Base-by-base conservation (phyloP, 2,329 filamentous ascomycete genomes). In the Periconia macrospinosa region DNA sequence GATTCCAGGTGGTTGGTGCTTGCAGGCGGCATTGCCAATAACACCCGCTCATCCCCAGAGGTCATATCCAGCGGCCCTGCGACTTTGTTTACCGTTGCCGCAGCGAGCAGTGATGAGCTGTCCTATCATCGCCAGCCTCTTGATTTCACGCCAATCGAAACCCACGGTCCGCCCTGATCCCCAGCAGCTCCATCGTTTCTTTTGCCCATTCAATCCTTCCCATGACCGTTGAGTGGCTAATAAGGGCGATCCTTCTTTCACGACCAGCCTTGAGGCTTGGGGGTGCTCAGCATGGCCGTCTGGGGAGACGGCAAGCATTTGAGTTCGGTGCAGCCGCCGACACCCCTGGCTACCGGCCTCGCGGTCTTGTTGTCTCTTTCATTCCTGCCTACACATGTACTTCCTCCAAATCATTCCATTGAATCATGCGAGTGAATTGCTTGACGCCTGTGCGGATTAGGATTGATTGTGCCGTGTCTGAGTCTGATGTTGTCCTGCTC, bases 21-120 rank as follows among this genome's bases (percentile, higher is more conserved):
- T 59, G 65, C 65, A 64, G 58, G 49, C 57, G 57, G 59, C 58
- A 57, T 61, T 56, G 60, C 52, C 66, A 61, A 53, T 60, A 63
- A 48, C 47, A 43, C 42, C 57, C 54, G 57, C 23, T 27, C 23
- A 27, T 27, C 23, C 23, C 23, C 54, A 58, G 59, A 54, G 59
- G 57, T 46, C 54, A 51, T 41, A 42, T 47, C 35, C 30, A 46
- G n/a, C 40, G 23, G 27, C 52, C 47, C 52, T 47, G 50, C 43
- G 46, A 23, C 20, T 10, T n/a, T 44, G 15, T 40, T 47, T 17
- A 49, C 19, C 19, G 33, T 49, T 33, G 35, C 30, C 18, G 15
- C 44, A 20, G 33, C 43, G 35, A 30, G 44, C 3, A 33, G 14
- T 40, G 53, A 49, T 55, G 53, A 49, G 49, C 19, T 52, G 53